Evolutionary conservation across 1,139 yeast species (phyloP).

Genomic region (Kodamaea anthophila): DNA sequence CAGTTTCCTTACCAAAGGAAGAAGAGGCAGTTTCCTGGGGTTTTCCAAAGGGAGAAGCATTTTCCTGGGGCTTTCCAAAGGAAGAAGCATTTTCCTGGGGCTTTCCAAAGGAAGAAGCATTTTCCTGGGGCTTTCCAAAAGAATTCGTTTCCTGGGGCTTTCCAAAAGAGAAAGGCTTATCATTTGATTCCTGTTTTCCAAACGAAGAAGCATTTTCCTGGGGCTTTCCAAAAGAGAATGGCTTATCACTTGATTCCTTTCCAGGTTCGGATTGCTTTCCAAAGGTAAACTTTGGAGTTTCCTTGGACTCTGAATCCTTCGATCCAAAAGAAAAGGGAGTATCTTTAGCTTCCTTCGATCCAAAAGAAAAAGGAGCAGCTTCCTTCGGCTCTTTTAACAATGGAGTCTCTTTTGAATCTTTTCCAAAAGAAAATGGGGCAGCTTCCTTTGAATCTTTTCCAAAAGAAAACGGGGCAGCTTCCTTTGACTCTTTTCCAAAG

Average conservation of each 20-base stretch:
- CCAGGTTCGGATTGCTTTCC: slow-evolving; percentile 7
- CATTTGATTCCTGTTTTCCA: too few species aligned
- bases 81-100: slow-evolving; percentile 8
- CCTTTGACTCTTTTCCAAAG: slow-evolving; percentile 9
- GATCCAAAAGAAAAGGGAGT: slow-evolving; percentile 7
- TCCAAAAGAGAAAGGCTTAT: slow-evolving; percentile 12
- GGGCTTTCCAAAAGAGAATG: slow-evolving; percentile 13
- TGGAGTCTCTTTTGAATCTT: slow-evolving; percentile 1
- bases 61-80: slow-evolving; percentile 6
- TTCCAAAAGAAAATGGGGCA: neutral
- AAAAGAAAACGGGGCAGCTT: neutral
- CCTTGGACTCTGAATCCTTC: slow-evolving; percentile 1
- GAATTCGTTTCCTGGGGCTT: slow-evolving; percentile 3
- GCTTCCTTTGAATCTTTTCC: neutral
- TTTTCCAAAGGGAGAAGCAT: slow-evolving; percentile 11
- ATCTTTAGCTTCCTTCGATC: neutral
- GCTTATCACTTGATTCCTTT: too few species aligned
- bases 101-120: slow-evolving; percentile 13
- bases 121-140: too few species aligned
- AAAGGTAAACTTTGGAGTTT: slow-evolving; percentile 12
- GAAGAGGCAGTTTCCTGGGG: neutral
- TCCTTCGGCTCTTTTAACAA: slow-evolving; percentile 6
- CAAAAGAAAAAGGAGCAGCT: neutral
- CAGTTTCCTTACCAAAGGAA: slow-evolving; percentile 3
- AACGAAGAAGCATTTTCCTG: too few species aligned